These are phyloP conservation scores for Ogataea kodamae DNA, from an alignment of 805 yeast species.

Conservation along the genomic window DNA sequence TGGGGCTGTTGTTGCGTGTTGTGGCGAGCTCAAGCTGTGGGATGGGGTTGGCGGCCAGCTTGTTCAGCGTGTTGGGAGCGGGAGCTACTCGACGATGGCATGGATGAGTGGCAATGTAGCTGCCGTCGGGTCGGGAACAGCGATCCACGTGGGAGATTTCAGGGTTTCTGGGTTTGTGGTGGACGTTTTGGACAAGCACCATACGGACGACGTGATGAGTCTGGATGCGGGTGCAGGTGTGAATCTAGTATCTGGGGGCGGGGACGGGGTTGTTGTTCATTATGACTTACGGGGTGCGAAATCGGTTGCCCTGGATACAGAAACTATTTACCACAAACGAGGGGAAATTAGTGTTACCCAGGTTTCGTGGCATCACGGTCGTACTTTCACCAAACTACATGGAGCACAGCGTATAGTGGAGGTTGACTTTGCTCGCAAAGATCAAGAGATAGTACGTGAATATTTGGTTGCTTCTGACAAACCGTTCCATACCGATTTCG, in stretches of 20 bases:
- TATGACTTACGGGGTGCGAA: constrained; percentile 16
- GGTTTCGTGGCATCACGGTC: constrained; percentile 8
- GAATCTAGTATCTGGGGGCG: constrained; percentile 18
- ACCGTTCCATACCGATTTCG: constrained; percentile 14
- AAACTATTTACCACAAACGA: constrained; percentile 10
- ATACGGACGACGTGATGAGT: constrained; percentile 18
- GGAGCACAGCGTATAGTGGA: constrained; percentile 12
- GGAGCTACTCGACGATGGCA: constrained; percentile 9
- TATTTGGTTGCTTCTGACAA: constrained; percentile 6
- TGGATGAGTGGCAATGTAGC: constrained; percentile 13
- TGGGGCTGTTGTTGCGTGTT: constrained; percentile 12
- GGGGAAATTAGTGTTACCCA: constrained; percentile 15
- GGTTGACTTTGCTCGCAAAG: constrained; percentile 9
- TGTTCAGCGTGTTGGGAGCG: constrained; percentile 1
- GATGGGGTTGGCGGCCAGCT: constrained; percentile 10
- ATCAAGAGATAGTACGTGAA: constrained; percentile 13
- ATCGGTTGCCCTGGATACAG: constrained; percentile 15
- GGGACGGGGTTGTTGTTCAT: constrained; percentile 18
- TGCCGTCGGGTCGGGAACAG: constrained; percentile 12
- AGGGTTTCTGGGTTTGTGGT: constrained; percentile 10
- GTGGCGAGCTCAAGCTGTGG: constrained; percentile 18
- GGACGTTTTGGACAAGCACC: constrained; percentile 10
- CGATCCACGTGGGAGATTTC: constrained; percentile 15
- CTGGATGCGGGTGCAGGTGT: constrained; percentile 3
- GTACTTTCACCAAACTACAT: constrained; percentile 13